These are phyloP conservation scores for Mycogone perniciosa DNA, from an alignment of 2,329 filamentous ascomycete genomes.

Conservation along the genomic window DNA sequence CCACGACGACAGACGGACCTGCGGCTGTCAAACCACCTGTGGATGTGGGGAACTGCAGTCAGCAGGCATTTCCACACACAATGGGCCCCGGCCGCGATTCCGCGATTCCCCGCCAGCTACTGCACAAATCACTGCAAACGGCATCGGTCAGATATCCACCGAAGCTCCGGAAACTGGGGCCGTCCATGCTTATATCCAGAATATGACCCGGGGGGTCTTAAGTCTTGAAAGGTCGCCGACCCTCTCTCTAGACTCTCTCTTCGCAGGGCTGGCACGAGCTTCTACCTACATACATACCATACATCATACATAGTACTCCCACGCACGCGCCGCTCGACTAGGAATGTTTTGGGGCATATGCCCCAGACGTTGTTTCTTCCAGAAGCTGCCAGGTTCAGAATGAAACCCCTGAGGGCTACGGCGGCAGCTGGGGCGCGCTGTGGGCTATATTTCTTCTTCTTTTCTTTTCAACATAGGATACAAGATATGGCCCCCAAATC, in stretches of 20 bases:
- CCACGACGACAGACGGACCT: too few species aligned
- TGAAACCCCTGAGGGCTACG: neutral
- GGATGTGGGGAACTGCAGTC: neutral
- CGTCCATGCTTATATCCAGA: constrained; percentile 1
- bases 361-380: neutral
- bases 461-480: neutral
- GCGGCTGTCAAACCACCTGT: constrained; percentile 8
- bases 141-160: neutral
- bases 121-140: constrained; percentile 3
- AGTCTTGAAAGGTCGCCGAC: constrained; percentile 1
- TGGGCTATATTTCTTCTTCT: neutral
- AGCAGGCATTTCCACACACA: neutral
- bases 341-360: neutral
- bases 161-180: constrained; percentile 6
- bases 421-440: neutral
- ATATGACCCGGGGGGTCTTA: constrained; percentile 6
- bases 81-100: neutral
- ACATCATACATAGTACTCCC: neutral
- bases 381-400: neutral
- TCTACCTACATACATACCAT: too few species aligned
- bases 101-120: constrained; percentile 4
- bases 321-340: neutral
- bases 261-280: too few species aligned
- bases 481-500: too few species aligned
- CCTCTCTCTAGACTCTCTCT: too few species aligned